Base-by-base conservation (phyloP, 805 yeast species). In the Metschnikowia koreensis region DNA sequence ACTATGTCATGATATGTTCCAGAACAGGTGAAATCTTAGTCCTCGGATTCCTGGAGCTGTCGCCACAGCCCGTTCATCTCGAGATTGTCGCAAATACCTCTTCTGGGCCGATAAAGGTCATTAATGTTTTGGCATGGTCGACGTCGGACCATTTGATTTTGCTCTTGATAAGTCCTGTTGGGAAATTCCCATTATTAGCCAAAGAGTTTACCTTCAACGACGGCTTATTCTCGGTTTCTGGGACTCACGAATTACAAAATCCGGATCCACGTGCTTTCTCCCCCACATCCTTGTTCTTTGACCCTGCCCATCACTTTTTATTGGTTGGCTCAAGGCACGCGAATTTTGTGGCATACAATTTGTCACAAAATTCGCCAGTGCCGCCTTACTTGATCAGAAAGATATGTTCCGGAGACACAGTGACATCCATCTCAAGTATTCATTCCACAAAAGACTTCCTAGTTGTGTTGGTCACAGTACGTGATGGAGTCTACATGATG, bases 241-340 rank as follows among this genome's bases (percentile, higher is more conserved):
- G 74, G 3, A 31, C 22, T 10, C 40, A 41, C 28, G 49, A 66
- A 56, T 43, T 75, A 56, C 53, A 67, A 3, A 71, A 62, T 15
- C 57, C 54, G 11, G 54, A 53, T 22, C 54, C 57, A 12, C 46
- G 48, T 11, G 42, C 41, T 6, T 51, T 51, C 42, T 45, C 17
- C 7, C 57, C 53, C 12, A 83, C 93, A 0, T 78, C 84, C n/a
- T 62, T 85, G 28, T 74, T 68, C 26, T 67, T 74, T 37, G 81
- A 79, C 56, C 52, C 63, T 1, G 56, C 13, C 0, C 69, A 68
- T 39, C 62, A 68, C 16, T 70, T 73, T 66, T 60, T 89, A 1
- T 60, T 86, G 15, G 66, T 90, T 16, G 96, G 94, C 0, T 87
- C 94, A 3, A 72, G 96, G 55, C 82, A 79, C 60, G 87, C 89